Base-by-base conservation (phyloP, 352 stramenopile species). In the Poterioochromonas sp. region DNA sequence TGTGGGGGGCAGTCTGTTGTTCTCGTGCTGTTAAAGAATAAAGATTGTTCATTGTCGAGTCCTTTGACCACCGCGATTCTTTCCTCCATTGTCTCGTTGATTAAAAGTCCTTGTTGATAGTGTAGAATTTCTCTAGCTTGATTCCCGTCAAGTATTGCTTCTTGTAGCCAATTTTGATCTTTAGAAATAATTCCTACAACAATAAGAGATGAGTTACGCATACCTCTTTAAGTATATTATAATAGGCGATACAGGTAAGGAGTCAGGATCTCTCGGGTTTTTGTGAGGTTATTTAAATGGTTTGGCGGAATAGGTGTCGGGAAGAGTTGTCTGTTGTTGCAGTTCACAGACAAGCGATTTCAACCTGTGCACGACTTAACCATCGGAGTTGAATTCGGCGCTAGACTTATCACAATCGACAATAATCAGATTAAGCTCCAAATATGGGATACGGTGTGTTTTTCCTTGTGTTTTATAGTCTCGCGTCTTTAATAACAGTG, bases 261-360 rank as follows among this genome's bases (percentile, higher is more conserved):
- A 18, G 15, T 76, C 5, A 20, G 34, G 65, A 54, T 41, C 79
- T 49, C 11, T 49, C 8, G 3, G 26, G 26, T 65, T 32, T 39
- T 65, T 15, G n/a, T 39, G 8, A 65, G 5, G 8, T 63, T 32
- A 78, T 54, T 70, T 82, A 26, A 47, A 26, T n/a, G 26, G 8
- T 39, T 35, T 65, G 8, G 3, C 11, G 8, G 3, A 29, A 34
- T 78, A 98, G 96, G 96, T 70, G 96, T 99, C 26, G 96, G 96
- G 43, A 99, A 99, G 88, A 98, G 94, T 64, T 99, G 96, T 85
- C 89, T 99, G 82, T 86, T 99, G 58, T 87, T 99, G 79, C 96
- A 99, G 86, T 99, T 99, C 88, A 99, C 96, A 65, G 96, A 99
- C 88, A 99, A 99, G 87, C 90, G 95, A 70, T 99, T 99, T 86